A percentile compares a stretch with the other conserved stretches of the same genome.
phyloP scores from a whole-genome alignment of 208 protist genomes.

The Wallacemonas sp. region DNA sequence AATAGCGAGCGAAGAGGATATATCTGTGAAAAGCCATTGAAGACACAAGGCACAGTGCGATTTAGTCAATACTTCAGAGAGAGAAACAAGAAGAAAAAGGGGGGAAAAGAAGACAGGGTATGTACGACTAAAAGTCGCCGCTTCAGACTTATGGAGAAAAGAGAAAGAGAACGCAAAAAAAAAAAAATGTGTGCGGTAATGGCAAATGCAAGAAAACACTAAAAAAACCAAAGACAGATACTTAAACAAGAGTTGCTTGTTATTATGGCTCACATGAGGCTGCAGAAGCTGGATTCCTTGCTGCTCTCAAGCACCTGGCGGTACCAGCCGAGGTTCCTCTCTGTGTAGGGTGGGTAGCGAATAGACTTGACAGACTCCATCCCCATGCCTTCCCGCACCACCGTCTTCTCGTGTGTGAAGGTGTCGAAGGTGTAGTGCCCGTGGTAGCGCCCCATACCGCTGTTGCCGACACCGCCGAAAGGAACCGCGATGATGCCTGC shows the following conservation, averaged over 20 bases:
- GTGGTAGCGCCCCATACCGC: conserved; percentile 89
- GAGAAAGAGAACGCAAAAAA: conserved; percentile 10
- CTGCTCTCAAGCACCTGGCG: conserved; percentile 2
- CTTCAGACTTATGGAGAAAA: not conserved
- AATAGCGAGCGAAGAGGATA: conserved; percentile 1
- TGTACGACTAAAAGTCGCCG: too few species aligned
- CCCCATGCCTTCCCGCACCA: conserved; percentile 22
- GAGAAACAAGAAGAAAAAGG: too few species aligned
- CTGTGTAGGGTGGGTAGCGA: conserved; percentile 37
- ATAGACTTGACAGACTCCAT: conserved; percentile 20
- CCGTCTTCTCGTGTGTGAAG: conserved; percentile 53
- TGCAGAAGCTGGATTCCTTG: conserved; percentile 6
- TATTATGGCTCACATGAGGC: too few species aligned
- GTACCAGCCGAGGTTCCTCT: conserved; percentile 13
- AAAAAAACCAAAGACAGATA: not conserved
- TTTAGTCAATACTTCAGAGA: too few species aligned
- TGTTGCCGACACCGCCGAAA: conserved; percentile 92
- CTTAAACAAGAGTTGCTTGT: too few species aligned
- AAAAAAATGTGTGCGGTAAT: too few species aligned
- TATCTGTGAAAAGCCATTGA: conserved; percentile 2
- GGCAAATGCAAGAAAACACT: not conserved
- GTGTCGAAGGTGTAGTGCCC: conserved; percentile 68
- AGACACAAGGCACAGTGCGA: too few species aligned
- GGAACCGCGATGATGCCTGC: conserved; percentile 45
- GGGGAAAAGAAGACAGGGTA: too few species aligned